These are phyloP conservation scores for Hypomyces rosellus DNA, from an alignment of 2,329 filamentous ascomycete species.

Conservation along the genomic window DNA sequence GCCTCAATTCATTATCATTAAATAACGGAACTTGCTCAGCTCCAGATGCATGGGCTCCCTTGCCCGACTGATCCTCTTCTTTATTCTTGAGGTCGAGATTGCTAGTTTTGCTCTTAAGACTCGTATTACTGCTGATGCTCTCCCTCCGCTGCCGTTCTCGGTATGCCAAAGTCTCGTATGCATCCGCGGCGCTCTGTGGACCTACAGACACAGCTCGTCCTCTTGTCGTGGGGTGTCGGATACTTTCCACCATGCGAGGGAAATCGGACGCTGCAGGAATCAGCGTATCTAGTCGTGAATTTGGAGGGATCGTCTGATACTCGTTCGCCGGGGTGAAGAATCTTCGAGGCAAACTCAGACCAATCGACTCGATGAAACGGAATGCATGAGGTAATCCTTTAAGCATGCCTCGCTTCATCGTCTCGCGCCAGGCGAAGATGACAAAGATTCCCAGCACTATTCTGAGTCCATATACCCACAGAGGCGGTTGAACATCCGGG, in stretches of 20 bases:
- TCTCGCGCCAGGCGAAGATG: slow-evolving; percentile 84
- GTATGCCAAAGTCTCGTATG: slow-evolving; percentile 90
- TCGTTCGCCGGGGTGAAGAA: slow-evolving; percentile 89
- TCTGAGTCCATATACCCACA: slow-evolving; percentile 56
- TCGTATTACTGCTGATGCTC: slow-evolving; percentile 48
- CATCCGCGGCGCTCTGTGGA: slow-evolving; percentile 92
- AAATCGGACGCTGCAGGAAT: slow-evolving; percentile 86
- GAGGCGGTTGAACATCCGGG: slow-evolving; percentile 60
- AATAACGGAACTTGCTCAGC: slow-evolving; percentile 37
- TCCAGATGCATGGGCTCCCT: slow-evolving; percentile 36
- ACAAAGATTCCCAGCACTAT: slow-evolving; percentile 74
- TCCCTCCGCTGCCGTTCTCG: slow-evolving; percentile 59
- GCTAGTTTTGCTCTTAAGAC: slow-evolving; percentile 38
- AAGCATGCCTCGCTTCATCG: slow-evolving; percentile 79
- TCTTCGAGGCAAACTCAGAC: slow-evolving; percentile 73
- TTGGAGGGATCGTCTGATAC: slow-evolving; percentile 75
- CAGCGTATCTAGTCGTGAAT: slow-evolving; percentile 69
- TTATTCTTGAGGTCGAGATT: slow-evolving; percentile 34
- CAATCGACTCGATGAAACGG: slow-evolving; percentile 72
- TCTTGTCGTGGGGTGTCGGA: slow-evolving; percentile 64
- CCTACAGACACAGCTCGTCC: slow-evolving; percentile 82
- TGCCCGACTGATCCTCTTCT: slow-evolving; percentile 33
- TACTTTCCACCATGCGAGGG: slow-evolving; percentile 71
- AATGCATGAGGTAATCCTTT: slow-evolving; percentile 78
- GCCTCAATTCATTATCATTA: slow-evolving; percentile 65